Evolutionary conservation across 495 filamentous ascomycete species (phyloP).

Genomic region (Aspergillus heteromorphus): DNA sequence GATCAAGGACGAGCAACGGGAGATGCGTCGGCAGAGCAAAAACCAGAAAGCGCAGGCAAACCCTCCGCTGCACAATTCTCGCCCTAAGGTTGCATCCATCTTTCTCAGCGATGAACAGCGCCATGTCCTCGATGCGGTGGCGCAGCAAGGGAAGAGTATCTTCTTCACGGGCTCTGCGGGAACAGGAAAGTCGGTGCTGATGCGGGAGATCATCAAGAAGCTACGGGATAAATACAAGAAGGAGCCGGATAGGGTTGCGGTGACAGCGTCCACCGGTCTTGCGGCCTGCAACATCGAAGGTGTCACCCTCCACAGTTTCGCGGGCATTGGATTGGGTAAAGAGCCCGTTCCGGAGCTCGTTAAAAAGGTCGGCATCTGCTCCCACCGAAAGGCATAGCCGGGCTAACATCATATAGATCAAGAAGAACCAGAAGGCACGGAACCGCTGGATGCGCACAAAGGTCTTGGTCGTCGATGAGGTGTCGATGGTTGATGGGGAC

Average conservation of each 20-base stretch:
- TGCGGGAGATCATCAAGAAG: slow-evolving; percentile 80
- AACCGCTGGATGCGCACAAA: slow-evolving; percentile 84
- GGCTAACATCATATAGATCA: slow-evolving; percentile 48
- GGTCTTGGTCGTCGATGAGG: slow-evolving; percentile 84
- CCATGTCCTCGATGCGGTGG: slow-evolving; percentile 74
- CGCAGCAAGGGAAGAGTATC: slow-evolving; percentile 72
- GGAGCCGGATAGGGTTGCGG: slow-evolving; percentile 77
- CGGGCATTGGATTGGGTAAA: slow-evolving; percentile 92
- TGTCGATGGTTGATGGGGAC: slow-evolving; percentile 98
- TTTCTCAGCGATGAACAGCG: slow-evolving; percentile 81
- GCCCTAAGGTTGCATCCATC: slow-evolving; percentile 49
- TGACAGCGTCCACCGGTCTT: slow-evolving; percentile 92
- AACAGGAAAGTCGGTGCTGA: slow-evolving; percentile 94
- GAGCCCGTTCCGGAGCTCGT: slow-evolving; percentile 76
- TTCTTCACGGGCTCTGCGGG: slow-evolving; percentile 98
- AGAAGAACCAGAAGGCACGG: slow-evolving; percentile 79
- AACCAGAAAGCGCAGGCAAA: slow-evolving; percentile 27
- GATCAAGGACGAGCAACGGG: slow-evolving; percentile 75
- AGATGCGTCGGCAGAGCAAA: slow-evolving; percentile 59
- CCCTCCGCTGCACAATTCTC: slow-evolving; percentile 13
- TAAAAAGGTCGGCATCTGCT: slow-evolving; percentile 54
- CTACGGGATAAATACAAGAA: slow-evolving; percentile 67
- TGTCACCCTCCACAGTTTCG: slow-evolving; percentile 92
- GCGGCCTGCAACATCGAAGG: slow-evolving; percentile 96
- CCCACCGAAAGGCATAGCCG: not conserved